Evolutionary conservation across 2,329 filamentous ascomycete genomes (phyloP), one percentile per base, ranked within the genome.

Genomic region (Epichloe gansuensis): DNA sequence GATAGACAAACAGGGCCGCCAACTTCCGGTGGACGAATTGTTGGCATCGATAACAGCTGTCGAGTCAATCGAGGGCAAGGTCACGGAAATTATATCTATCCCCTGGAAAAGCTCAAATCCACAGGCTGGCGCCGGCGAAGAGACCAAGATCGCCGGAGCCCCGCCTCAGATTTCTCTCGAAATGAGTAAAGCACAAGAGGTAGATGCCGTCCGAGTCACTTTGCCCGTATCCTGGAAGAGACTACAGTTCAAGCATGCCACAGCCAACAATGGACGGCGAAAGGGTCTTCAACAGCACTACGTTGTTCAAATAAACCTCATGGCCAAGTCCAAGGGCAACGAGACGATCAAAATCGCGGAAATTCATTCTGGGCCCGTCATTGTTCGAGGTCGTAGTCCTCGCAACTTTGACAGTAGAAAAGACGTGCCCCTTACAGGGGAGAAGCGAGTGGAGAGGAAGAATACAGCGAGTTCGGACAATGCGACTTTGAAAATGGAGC

Each of bases 231-330:
- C 88, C 36, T 97, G 91, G 91, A 96, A 95, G 68, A 77, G 91
- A 51, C 71, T 97, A 53, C 91, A 97, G 66, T 97, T 97, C 68
- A 87, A 95, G 62, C 93, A 95, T 60, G 91, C 91, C 2, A 97
- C 91, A 0, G 91, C 91, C 49, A 97, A 97, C 66, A 97, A 97
- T 64, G 91, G 91, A 12, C 81, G 91, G 51, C 80, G 91, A 58
- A 96, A 96, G 69, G 91, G 95, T 57, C 72, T 96, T 46, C 91
- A 97, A 65, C 91, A 97, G 66, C 90, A 96, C 66, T 97, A 96
- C 64, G 78, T 94, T 2, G 87, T 97, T 47, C 84, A 88, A 55
- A 82, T 97, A 53, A 89, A 84, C 66, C 76, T 96, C 9, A 72
- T 93, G 39, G 89, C 86, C 21, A 91, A 86, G 50, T 72, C 88